phyloP scores from a whole-genome alignment of 495 filamentous ascomycete genomes.

The Astrocystis sublimbata region DNA sequence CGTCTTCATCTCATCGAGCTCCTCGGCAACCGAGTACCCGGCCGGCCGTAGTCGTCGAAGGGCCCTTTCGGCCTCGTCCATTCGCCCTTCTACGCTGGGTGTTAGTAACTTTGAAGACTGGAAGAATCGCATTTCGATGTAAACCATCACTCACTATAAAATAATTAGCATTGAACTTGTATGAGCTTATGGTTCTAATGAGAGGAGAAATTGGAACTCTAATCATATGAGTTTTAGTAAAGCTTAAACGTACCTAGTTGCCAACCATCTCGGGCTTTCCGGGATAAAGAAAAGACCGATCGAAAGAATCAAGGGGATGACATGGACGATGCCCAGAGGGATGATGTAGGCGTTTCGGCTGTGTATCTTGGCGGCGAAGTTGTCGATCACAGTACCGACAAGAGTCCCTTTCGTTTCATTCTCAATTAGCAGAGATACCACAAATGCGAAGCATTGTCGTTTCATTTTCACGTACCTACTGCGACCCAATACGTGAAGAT shows the following conservation, averaged over 20 bases:
- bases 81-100: constrained; percentile 35
- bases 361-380: constrained; percentile 51
- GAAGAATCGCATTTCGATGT: not conserved
- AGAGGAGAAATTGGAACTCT: not conserved
- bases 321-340: constrained; percentile 59
- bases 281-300: constrained; percentile 60
- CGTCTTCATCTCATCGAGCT: constrained; percentile 55
- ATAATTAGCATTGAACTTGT: not conserved
- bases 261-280: constrained; percentile 65
- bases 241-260: constrained; percentile 29
- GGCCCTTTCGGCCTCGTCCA: constrained; percentile 51
- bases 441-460: too few relatives aligned
- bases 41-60: constrained; percentile 49
- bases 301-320: constrained; percentile 55
- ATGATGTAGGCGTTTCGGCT: constrained; percentile 56
- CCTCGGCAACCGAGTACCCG: constrained; percentile 44
- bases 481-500: constrained; percentile 45
- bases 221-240: not conserved
- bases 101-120: not conserved
- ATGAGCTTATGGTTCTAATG: not conserved
- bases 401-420: constrained; percentile 35
- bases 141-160: constrained; percentile 3
- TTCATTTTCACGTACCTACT: constrained; percentile 32
- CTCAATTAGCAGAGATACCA: not conserved
- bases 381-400: constrained; percentile 64